Conservation (phyloP, 495 filamentous ascomycete species). For the Penicillium alfredii region DNA sequence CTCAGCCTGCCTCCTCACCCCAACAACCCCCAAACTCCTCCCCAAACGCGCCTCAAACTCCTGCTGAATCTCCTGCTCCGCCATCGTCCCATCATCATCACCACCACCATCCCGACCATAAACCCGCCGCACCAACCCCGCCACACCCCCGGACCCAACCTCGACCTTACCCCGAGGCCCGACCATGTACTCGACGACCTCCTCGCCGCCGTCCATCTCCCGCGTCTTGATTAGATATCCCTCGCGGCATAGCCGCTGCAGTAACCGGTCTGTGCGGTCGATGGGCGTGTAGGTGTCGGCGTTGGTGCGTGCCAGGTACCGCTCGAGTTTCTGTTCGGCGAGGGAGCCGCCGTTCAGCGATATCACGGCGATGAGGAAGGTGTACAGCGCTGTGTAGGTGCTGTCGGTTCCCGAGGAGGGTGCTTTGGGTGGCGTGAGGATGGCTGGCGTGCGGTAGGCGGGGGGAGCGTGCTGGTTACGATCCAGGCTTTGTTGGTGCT, state of each 20-base stretch:
- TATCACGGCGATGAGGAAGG: constrained; percentile 71
- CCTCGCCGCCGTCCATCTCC: constrained; percentile 64
- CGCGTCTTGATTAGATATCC: constrained; percentile 74
- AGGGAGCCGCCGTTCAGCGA: constrained; percentile 64
- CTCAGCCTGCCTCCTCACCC: not conserved
- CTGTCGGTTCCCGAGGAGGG: constrained; percentile 61
- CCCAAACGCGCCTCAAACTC: constrained; percentile 21
- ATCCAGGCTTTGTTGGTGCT: constrained; percentile 66
- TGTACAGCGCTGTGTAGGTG: constrained; percentile 74
- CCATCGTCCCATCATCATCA: constrained; percentile 22
- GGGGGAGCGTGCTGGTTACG: constrained; percentile 63
- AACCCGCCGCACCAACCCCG: constrained; percentile 60
- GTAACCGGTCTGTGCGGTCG: constrained; percentile 68
- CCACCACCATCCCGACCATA: constrained; percentile 36
- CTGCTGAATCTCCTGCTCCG: constrained; percentile 42
- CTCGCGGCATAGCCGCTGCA: constrained; percentile 71
- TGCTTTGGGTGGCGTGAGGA: constrained; percentile 62
- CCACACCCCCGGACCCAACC: constrained; percentile 66
- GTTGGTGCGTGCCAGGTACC: constrained; percentile 71
- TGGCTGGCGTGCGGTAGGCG: constrained; percentile 53
- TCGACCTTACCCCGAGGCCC: constrained; percentile 84
- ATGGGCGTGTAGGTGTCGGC: constrained; percentile 66
- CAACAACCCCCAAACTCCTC: constrained; percentile 26
- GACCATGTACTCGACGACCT: constrained; percentile 68
- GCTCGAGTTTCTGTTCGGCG: constrained; percentile 62